These are phyloP conservation scores for Cutaneotrichosporon daszewskae DNA, from an alignment of 1,284 basidiomycete species.

Conservation along the genomic window DNA sequence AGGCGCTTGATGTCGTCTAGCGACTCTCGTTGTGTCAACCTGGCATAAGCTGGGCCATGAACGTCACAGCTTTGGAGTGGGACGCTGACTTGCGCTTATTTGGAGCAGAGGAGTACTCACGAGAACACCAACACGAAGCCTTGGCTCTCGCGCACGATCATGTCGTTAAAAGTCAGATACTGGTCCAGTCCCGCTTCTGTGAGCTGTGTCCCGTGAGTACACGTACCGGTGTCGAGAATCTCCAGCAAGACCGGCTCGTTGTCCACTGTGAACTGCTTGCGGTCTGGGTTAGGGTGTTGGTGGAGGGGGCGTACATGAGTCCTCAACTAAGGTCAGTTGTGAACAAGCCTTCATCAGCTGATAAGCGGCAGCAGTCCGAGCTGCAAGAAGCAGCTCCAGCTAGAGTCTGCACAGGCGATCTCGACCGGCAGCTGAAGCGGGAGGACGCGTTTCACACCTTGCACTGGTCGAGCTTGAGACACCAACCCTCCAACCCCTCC, in stretches of 20 bases:
- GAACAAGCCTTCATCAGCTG: too few species aligned
- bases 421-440: too few species aligned
- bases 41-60: conserved; percentile 8
- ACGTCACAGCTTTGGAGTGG: too few species aligned
- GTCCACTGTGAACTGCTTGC: conserved; percentile 36
- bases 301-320: too few species aligned
- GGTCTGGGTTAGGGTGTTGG: too few species aligned
- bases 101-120: conserved; percentile 19
- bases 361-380: too few species aligned
- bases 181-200: conserved; percentile 34
- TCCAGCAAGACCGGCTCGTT: conserved; percentile 29
- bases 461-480: too few species aligned
- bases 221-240: conserved; percentile 35
- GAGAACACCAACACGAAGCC: conserved; percentile 39
- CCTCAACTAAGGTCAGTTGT: conserved; percentile 30
- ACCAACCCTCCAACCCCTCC: too few species aligned
- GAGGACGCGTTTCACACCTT: too few species aligned
- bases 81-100: too few species aligned
- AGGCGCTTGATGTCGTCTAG: conserved; percentile 28
- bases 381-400: too few species aligned
- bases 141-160: conserved; percentile 34
- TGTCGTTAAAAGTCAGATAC: conserved; percentile 29
- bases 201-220: background rate
- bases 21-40: conserved; percentile 25
- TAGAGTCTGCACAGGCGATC: too few species aligned